Conservation (phyloP, 2,329 filamentous ascomycete species). For the Dothidotthia symphoricarpi region DNA sequence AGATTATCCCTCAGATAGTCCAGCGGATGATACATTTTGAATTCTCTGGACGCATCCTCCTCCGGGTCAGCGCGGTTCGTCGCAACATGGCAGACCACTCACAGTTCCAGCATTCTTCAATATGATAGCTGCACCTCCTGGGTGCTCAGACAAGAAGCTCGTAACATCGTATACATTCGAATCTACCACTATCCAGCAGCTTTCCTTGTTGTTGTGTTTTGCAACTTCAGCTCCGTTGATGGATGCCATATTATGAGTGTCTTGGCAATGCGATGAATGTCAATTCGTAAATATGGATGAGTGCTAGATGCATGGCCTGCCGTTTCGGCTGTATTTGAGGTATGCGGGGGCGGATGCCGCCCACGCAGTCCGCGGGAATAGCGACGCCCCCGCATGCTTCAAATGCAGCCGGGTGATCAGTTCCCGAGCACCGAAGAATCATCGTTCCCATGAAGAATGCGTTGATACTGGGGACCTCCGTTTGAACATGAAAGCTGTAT, state of each 20-base stretch:
- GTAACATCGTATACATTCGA: conserved; percentile 67
- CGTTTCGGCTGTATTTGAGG: conserved; percentile 24
- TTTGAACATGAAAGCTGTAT: too few species aligned
- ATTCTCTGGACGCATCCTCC: conserved; percentile 38
- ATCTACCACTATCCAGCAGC: conserved; percentile 66
- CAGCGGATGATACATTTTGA: conserved; percentile 37
- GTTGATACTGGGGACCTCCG: too few species aligned
- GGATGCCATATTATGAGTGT: conserved; percentile 15
- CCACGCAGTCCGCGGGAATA: conserved; percentile 19
- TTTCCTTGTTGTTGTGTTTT: conserved; percentile 34
- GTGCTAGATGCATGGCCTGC: conserved; percentile 14
- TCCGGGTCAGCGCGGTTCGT: conserved; percentile 4
- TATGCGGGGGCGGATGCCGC: conserved; percentile 1
- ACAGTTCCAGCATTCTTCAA: conserved; percentile 46
- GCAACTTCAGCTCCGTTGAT: conserved; percentile 37
- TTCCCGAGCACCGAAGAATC: too few species aligned
- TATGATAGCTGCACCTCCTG: conserved; percentile 54
- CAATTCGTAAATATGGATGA: neutral
- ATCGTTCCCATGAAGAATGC: too few species aligned
- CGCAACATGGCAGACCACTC: conserved; percentile 13
- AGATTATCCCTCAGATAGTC: conserved; percentile 32
- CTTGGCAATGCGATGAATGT: conserved; percentile 1
- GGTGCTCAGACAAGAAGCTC: conserved; percentile 60
- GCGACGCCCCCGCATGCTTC: conserved; percentile 4
- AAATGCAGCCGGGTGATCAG: too few species aligned